Percentiles rank a stretch among this genome's conserved stretches.
phyloP scores from a whole-genome alignment of 768 basidiomycete species.

The Collybia mongolica region DNA sequence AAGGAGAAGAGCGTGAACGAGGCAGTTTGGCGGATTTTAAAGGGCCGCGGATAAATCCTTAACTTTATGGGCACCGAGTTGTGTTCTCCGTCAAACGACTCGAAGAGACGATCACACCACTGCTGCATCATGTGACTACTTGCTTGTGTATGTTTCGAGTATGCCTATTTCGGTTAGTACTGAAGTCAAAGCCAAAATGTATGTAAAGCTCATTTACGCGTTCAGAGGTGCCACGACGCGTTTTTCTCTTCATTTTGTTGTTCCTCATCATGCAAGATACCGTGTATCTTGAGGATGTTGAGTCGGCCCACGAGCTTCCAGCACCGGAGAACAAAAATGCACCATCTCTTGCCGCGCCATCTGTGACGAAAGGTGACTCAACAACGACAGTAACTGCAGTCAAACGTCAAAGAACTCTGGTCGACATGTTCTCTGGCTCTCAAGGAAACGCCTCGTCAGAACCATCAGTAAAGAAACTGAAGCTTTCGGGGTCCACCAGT shows the following conservation, averaged over 20 bases:
- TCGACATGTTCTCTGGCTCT: conserved; percentile 56
- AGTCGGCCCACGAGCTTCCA: conserved; percentile 14
- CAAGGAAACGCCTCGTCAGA: conserved; percentile 24
- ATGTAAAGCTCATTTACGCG: conserved; percentile 5
- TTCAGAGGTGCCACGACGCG: conserved; percentile 9
- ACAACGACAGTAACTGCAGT: conserved; percentile 12
- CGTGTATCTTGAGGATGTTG: conserved; percentile 48
- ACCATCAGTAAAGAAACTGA: conserved; percentile 46
- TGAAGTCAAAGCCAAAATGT: conserved; percentile 4
- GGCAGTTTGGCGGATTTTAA: conserved; percentile 55
- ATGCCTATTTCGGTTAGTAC: conserved; percentile 3
- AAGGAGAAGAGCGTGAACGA: conserved; percentile 78
- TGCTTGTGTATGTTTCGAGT: conserved; percentile 10
- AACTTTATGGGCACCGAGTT: background rate
- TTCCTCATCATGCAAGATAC: conserved; percentile 11
- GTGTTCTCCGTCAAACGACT: background rate
- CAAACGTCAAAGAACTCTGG: conserved; percentile 63
- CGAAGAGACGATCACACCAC: background rate
- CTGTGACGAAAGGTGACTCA: background rate
- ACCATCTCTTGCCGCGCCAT: conserved; percentile 2
- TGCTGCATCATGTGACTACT: conserved; percentile 9
- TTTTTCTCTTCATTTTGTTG: conserved; percentile 8
- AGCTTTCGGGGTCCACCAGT: conserved; percentile 26
- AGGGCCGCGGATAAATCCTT: conserved; percentile 1
- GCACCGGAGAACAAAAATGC: conserved; percentile 8